These are phyloP conservation scores for Hypoxylon sp. DNA, from an alignment of 2,329 filamentous ascomycete genomes.

Conservation along the genomic window DNA sequence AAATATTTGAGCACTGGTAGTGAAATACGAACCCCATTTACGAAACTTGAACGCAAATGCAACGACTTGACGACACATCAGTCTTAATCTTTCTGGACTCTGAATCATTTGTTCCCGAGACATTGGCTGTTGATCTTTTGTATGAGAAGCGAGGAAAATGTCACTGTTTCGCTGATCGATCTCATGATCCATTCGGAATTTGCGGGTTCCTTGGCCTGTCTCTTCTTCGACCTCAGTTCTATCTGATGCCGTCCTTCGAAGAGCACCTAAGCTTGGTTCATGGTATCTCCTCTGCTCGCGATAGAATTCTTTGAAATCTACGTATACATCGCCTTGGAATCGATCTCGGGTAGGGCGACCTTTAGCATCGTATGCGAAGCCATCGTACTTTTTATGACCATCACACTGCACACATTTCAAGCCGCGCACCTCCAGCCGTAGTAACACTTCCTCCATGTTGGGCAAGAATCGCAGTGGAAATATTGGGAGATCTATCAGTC, in stretches of 20 bases:
- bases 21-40: conserved; percentile 16
- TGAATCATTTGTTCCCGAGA: conserved; percentile 4
- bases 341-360: conserved; percentile 13
- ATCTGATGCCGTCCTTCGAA: conserved; percentile 10
- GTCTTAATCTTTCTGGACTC: background rate
- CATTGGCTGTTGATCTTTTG: conserved; percentile 2
- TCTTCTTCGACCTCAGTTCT: conserved; percentile 13
- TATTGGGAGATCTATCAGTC: conserved; percentile 23
- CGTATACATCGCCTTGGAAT: conserved; percentile 20
- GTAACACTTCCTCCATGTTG: conserved; percentile 2
- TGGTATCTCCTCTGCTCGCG: background rate
- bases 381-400: conserved; percentile 26
- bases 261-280: conserved; percentile 18
- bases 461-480: conserved; percentile 18
- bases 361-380: conserved; percentile 6
- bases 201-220: background rate
- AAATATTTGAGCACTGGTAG: background rate
- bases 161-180: conserved; percentile 16
- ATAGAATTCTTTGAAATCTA: conserved; percentile 26
- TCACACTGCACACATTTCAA: conserved; percentile 11
- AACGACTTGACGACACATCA: conserved; percentile 20
- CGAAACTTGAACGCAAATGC: conserved; percentile 22
- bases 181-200: conserved; percentile 18
- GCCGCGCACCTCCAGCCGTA: conserved; percentile 19
- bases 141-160: conserved; percentile 7